Conservation (phyloP, 2,329 filamentous ascomycete genomes). For the Fusarium citri region DNA sequence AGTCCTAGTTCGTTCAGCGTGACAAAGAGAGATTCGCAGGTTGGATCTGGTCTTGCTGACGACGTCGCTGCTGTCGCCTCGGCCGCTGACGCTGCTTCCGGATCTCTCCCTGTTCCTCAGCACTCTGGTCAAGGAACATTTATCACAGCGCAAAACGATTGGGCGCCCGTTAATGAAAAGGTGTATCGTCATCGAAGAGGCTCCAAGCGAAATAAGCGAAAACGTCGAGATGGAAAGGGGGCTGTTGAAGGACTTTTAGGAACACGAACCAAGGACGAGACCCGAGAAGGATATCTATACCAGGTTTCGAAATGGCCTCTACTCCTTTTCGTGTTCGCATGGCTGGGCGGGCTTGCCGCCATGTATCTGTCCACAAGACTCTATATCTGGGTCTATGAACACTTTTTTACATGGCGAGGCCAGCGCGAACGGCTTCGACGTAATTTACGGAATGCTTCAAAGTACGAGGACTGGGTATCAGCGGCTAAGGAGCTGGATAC, state of each 20-base stretch:
- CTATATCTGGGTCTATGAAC: constrained; percentile 94
- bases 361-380: constrained; percentile 84
- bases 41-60: constrained; percentile 46
- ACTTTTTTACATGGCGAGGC: constrained; percentile 90
- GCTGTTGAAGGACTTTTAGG: constrained; percentile 58
- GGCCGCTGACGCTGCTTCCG: constrained; percentile 54
- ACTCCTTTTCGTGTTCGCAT: constrained; percentile 80
- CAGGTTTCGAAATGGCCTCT: constrained; percentile 92
- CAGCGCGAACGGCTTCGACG: constrained; percentile 76
- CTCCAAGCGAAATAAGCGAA: constrained; percentile 50
- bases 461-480: constrained; percentile 85
- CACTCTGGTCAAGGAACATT: constrained; percentile 62
- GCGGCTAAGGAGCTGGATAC: constrained; percentile 83
- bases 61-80: constrained; percentile 54
- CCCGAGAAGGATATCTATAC: constrained; percentile 92
- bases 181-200: constrained; percentile 59
- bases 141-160: constrained; percentile 94
- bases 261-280: constrained; percentile 84
- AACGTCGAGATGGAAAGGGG: constrained; percentile 52
- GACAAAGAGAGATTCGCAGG: constrained; percentile 56
- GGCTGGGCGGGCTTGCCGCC: constrained; percentile 77
- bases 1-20: constrained; percentile 56
- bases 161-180: constrained; percentile 86
- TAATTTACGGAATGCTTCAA: constrained; percentile 76
- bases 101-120: constrained; percentile 47